Evolutionary conservation across 768 basidiomycete genomes (phyloP).

Genomic region (Mycena rosella): DNA sequence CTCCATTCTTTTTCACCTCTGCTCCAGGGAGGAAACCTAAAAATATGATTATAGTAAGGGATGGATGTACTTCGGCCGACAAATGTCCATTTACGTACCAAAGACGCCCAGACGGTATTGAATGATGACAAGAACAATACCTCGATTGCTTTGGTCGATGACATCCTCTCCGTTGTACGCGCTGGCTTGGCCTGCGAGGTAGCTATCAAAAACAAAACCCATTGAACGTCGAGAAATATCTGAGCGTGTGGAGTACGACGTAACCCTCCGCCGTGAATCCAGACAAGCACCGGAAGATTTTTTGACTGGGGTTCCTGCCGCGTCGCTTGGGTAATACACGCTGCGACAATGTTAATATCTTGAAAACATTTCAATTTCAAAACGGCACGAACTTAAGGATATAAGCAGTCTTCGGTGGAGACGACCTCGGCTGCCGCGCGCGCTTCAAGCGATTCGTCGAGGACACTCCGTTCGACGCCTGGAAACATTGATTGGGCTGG

Average conservation of each 20-base stretch:
- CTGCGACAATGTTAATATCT: slow-evolving; percentile 36
- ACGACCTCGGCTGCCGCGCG: slow-evolving; percentile 1
- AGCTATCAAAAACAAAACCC: slow-evolving; percentile 45
- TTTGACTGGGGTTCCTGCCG: slow-evolving; percentile 33
- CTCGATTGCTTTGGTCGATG: slow-evolving; percentile 30
- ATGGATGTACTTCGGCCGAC: too few species aligned
- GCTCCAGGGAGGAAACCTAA: too few species aligned
- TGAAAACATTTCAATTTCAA: neutral
- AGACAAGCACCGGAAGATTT: slow-evolving; percentile 55
- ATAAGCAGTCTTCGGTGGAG: slow-evolving; percentile 49
- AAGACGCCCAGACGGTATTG: too few species aligned
- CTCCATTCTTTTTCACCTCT: too few species aligned
- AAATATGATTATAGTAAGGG: too few species aligned
- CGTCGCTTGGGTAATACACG: slow-evolving; percentile 51
- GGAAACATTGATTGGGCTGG: slow-evolving; percentile 20
- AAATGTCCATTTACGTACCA: too few species aligned
- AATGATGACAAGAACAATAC: too few species aligned
- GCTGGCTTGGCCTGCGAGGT: slow-evolving; percentile 46
- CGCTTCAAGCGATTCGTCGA: slow-evolving; percentile 16
- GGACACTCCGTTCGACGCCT: slow-evolving; percentile 4
- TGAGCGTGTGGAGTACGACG: neutral
- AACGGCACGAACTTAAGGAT: slow-evolving; percentile 41
- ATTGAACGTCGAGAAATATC: too few species aligned
- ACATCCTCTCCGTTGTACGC: slow-evolving; percentile 50
- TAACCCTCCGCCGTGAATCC: slow-evolving; percentile 52